phyloP scores from a whole-genome alignment of 2,329 filamentous ascomycete species.

The Pestalotiopsis sp. region DNA sequence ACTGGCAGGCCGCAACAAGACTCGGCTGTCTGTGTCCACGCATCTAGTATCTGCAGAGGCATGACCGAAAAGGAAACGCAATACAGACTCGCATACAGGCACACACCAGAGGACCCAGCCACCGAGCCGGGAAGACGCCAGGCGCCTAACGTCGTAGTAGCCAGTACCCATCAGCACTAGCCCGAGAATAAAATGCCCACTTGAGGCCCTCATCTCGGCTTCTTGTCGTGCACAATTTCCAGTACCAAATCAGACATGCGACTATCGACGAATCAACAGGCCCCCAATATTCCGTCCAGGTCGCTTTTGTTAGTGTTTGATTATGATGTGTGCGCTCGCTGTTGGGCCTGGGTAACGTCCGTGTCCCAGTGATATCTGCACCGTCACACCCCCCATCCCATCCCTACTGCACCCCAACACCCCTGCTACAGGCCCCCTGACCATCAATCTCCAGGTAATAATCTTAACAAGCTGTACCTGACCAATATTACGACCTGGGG shows the following conservation, averaged over 20 bases:
- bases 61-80: neutral
- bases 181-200: neutral
- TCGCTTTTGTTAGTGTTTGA: neutral
- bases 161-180: neutral
- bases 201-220: neutral
- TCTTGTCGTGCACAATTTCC: neutral
- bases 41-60: neutral
- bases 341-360: neutral
- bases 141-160: neutral
- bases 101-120: neutral
- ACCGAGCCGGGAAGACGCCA: neutral
- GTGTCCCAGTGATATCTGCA: neutral
- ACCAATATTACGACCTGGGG: neutral
- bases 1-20: neutral
- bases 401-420: neutral
- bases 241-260: neutral
- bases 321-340: neutral
- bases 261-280: neutral
- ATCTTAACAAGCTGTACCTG: constrained; percentile 8
- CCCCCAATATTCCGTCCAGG: neutral
- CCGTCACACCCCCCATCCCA: neutral
- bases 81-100: neutral
- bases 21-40: neutral
- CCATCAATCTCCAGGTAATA: constrained; percentile 7
- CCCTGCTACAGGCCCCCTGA: constrained; percentile 1